A percentile compares a stretch with the other conserved stretches of the same genome.
These are phyloP conservation scores for Helianthus tuberosus DNA, from an alignment of 129 eudicot species.

Conservation along the genomic window DNA sequence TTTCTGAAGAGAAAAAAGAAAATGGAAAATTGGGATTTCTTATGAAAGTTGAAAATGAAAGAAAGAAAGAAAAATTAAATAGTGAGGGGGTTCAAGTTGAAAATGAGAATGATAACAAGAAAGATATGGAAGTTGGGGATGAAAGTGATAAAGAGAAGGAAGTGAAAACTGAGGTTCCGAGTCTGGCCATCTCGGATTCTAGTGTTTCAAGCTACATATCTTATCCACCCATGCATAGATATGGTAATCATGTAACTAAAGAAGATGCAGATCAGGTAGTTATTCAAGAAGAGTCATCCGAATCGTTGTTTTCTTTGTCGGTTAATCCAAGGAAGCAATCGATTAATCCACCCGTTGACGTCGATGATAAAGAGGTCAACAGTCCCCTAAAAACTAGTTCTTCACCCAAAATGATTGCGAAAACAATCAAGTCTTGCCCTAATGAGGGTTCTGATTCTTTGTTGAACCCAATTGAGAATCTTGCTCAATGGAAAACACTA, in stretches of 20 bases:
- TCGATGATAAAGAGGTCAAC: conserved; percentile 60
- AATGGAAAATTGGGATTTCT: conserved; percentile 21
- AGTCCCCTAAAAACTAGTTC: conserved; percentile 42
- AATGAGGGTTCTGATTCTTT: conserved; percentile 33
- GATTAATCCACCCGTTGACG: conserved; percentile 17
- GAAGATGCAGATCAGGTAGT: conserved; percentile 25
- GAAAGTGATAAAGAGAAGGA: conserved; percentile 15
- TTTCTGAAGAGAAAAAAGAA: conserved; percentile 24
- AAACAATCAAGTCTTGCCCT: conserved; percentile 9
- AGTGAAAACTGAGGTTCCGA: neutral
- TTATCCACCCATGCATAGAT: conserved; percentile 50
- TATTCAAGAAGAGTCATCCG: conserved; percentile 53
- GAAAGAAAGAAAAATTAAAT: conserved; percentile 11
- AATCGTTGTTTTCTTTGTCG: conserved; percentile 63
- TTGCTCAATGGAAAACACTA: conserved; percentile 50
- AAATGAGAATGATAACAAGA: conserved; percentile 18
- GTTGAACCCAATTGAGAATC: conserved; percentile 60
- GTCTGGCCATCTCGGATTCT: conserved; percentile 40
- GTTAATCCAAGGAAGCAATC: conserved; percentile 50
- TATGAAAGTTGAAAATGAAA: conserved; percentile 31
- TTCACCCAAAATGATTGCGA: conserved; percentile 22
- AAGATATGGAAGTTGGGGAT: conserved; percentile 21
- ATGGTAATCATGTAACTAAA: conserved; percentile 32
- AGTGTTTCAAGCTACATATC: conserved; percentile 53
- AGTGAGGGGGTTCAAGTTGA: neutral